Conservation (phyloP, 129 eudicot species). For the Saposhnikovia divaricata region DNA sequence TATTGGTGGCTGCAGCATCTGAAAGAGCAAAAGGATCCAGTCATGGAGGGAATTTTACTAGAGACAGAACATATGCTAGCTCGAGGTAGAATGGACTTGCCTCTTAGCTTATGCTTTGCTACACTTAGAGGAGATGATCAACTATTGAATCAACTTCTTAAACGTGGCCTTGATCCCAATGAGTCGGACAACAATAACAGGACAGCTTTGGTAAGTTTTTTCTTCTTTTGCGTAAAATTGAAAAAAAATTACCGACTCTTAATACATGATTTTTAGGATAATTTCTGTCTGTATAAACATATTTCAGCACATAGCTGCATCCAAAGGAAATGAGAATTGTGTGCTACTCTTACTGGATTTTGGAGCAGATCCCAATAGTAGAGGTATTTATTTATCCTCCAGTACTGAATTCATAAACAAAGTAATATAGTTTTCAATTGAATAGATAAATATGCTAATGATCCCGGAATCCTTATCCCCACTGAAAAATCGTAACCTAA, state of each 20-base stretch:
- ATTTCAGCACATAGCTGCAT: slow-evolving; percentile 84
- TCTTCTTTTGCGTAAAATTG: neutral
- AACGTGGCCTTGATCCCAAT: slow-evolving; percentile 87
- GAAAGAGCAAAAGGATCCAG: slow-evolving; percentile 59
- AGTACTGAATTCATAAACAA: neutral
- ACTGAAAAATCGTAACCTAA: too few species aligned
- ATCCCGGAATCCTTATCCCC: too few species aligned
- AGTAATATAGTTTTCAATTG: neutral
- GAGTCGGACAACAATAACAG: slow-evolving; percentile 87
- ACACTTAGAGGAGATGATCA: slow-evolving; percentile 69
- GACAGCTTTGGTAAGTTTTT: slow-evolving; percentile 63
- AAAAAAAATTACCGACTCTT: neutral
- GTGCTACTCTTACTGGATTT: slow-evolving; percentile 74
- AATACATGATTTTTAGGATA: neutral
- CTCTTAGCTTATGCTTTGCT: slow-evolving; percentile 85
- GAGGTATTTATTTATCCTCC: slow-evolving; percentile 43
- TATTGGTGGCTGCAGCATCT: slow-evolving; percentile 48
- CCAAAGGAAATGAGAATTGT: slow-evolving; percentile 77
- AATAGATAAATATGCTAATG: too few species aligned
- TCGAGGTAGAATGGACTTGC: slow-evolving; percentile 84
- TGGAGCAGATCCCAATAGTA: slow-evolving; percentile 83
- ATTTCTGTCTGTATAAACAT: neutral
- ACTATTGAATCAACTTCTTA: slow-evolving; percentile 65
- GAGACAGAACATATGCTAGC: slow-evolving; percentile 91
- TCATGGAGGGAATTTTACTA: slow-evolving; percentile 70